Evolutionary conservation across 139 green algal species (phyloP), one percentile per base, ranked within the genome.

Genomic region (Picochlorum costavermella): DNA sequence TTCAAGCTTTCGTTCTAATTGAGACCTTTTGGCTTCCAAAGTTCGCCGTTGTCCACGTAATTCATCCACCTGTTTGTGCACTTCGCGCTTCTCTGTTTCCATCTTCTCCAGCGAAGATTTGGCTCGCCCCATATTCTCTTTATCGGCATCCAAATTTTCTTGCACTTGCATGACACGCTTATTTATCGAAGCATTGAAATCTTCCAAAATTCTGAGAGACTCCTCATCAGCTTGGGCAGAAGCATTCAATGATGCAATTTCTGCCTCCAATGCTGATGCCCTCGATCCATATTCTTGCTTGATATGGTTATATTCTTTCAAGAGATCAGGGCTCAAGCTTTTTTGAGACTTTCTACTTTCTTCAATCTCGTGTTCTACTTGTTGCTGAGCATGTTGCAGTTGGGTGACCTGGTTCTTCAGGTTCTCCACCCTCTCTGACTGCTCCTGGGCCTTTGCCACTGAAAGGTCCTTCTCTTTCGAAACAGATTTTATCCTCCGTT

Each of bases 1-100:
- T 14, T 79, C 69, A 50, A 89, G 67, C 73, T 86, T 75, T 16
- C 23, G n/a, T 31, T 63, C n/a, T 40, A 92, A 67, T 25, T 71
- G 51, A 28, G 78, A 74, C 20, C 75, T 73, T 51, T 28, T 44
- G 2, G 63, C 62, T 58, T 76, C 70, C 12, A 72, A 53, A 25
- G 50, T 57, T 13, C 70, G 44, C 5, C 62, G 70, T 45, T 83
- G 68, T 5, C 67, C 50, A 28, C 60, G 36, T 33, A 73, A 31
- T 16, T 62, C 46, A 44, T 67, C 48, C 30, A 63, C 23, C 50
- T 75, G 70, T 23, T 40, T 64, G 36, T 57, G 71, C 45, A 71
- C 66, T 6, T 59, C 69, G 8, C 50, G 67, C 50, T 86, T 65
- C 49, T 76, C 50, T 40, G 73, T 56, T 36, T 65, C 51, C 23